These are phyloP conservation scores for Pycnococcus provasolii DNA, from an alignment of 139 green algal species.

Conservation along the genomic window DNA sequence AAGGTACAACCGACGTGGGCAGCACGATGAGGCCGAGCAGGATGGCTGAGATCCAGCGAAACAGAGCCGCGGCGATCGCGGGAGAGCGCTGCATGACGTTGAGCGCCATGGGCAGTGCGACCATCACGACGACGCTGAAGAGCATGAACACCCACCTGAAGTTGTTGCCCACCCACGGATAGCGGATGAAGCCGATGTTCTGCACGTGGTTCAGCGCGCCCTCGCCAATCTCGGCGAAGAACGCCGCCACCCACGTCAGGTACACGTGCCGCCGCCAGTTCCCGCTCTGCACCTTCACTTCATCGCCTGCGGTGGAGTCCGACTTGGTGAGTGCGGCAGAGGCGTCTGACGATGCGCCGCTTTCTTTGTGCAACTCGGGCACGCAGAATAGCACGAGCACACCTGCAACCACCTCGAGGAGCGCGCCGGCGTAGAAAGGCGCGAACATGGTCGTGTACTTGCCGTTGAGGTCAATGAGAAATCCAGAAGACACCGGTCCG, in stretches of 20 bases:
- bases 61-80: neutral
- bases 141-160: slow-evolving; percentile 1
- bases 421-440: neutral
- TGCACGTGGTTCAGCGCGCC: slow-evolving; percentile 1
- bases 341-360: too few relatives aligned
- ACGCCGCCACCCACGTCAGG: neutral
- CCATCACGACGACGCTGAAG: neutral
- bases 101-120: neutral
- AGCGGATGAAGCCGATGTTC: neutral
- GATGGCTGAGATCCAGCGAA: neutral
- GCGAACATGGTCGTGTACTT: neutral
- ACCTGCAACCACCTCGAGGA: neutral
- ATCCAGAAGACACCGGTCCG: neutral
- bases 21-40: neutral
- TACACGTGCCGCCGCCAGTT: neutral
- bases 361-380: neutral
- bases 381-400: neutral
- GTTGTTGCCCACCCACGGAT: neutral
- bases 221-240: neutral
- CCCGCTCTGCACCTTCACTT: neutral
- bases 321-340: too few relatives aligned
- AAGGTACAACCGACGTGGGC: neutral
- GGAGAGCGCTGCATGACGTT: neutral
- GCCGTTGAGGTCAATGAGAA: slow-evolving; percentile 3
- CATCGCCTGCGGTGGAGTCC: neutral